A percentile compares a stretch with the other conserved stretches of the same genome.
These are phyloP conservation scores for Botrytis galanthina DNA, from an alignment of 2,329 filamentous ascomycete genomes.

Conservation along the genomic window DNA sequence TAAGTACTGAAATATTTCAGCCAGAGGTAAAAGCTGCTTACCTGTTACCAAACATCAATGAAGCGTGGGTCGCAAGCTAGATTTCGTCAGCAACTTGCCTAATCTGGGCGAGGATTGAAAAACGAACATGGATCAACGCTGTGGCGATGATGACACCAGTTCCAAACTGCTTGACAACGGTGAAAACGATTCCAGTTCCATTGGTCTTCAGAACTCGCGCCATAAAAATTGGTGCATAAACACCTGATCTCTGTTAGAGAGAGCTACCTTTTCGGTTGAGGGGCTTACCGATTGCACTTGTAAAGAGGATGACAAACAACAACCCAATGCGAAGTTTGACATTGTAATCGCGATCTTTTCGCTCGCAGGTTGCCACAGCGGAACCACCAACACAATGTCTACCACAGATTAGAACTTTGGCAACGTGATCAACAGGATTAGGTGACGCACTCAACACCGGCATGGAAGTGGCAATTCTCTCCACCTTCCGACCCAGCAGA, in stretches of 20 bases:
- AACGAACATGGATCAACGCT: constrained; percentile 63
- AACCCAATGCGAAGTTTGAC: background rate
- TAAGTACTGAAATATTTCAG: background rate
- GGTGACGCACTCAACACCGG: background rate
- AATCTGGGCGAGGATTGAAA: background rate
- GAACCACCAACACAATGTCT: constrained; percentile 3
- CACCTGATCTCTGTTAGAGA: background rate
- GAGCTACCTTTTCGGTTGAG: background rate
- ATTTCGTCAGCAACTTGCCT: background rate
- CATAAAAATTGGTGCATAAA: background rate
- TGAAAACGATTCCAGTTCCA: background rate
- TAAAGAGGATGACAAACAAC: constrained; percentile 2
- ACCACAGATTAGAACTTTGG: background rate
- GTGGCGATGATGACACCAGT: constrained; percentile 72
- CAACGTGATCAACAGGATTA: background rate
- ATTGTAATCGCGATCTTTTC: constrained; percentile 8
- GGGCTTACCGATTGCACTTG: background rate
- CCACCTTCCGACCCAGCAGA: background rate
- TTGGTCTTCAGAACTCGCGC: background rate
- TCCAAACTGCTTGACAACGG: constrained; percentile 65
- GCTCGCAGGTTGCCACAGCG: background rate
- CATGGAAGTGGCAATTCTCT: constrained; percentile 2
- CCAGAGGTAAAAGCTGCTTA: background rate
- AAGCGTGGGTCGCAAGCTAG: constrained; percentile 71
- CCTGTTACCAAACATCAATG: constrained; percentile 59